A percentile compares a stretch with the other conserved stretches of the same genome.
Conservation (phyloP, 2,329 filamentous ascomycete species). For the Monosporascus cannonballus region DNA sequence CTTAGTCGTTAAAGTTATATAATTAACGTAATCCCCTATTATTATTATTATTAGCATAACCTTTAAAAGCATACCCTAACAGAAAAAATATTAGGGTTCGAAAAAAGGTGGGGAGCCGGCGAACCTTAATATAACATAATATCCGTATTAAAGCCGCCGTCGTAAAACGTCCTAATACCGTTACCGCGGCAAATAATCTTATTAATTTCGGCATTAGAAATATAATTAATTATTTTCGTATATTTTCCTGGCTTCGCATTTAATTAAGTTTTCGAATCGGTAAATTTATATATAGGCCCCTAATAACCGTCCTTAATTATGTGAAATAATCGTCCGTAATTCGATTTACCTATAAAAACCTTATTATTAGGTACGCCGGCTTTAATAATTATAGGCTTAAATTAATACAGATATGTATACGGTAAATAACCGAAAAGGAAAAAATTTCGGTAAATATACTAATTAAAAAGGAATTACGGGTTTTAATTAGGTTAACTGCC, state of each 20-base stretch:
- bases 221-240: background rate
- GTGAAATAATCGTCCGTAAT: slow-evolving; percentile 2
- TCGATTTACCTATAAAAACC: background rate
- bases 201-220: background rate
- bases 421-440: too few relatives aligned
- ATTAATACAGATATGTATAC: too few relatives aligned
- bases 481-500: slow-evolving; percentile 16
- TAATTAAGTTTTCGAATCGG: background rate
- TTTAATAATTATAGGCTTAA: background rate
- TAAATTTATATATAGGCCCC: background rate
- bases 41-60: too few relatives aligned
- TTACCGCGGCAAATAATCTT: background rate
- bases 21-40: background rate
- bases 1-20: slow-evolving; percentile 17
- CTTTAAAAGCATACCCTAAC: too few relatives aligned
- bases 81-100: too few relatives aligned
- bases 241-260: background rate
- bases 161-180: background rate
- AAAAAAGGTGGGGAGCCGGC: too few relatives aligned
- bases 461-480: slow-evolving; percentile 11
- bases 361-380: background rate
- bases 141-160: background rate
- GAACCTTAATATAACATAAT: background rate
- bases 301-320: background rate
- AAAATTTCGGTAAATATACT: slow-evolving; percentile 1